Evolutionary conservation across 1,284 basidiomycete species (phyloP).

Genomic region (Trichosporon sp.): DNA sequence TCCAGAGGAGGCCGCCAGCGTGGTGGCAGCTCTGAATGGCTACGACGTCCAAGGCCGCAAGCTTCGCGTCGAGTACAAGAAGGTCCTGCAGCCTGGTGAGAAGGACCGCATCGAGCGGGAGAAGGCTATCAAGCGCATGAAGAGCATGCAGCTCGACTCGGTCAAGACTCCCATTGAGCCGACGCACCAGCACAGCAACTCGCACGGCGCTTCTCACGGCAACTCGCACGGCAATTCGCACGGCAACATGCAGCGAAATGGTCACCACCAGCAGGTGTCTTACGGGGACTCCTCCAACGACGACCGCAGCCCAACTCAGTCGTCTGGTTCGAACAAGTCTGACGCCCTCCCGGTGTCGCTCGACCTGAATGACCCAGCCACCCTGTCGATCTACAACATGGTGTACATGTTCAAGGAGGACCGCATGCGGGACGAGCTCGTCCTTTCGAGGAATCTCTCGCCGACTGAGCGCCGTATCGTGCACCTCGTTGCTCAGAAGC

Average conservation of each 20-base stretch:
- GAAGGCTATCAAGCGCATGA: slow-evolving; percentile 97
- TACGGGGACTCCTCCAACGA: slow-evolving; percentile 11
- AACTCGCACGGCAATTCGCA: slow-evolving; percentile 53
- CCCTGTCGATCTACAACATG: slow-evolving; percentile 93
- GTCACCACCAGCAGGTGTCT: slow-evolving; percentile 51
- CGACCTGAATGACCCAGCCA: slow-evolving; percentile 91
- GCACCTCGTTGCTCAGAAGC: slow-evolving; percentile 90
- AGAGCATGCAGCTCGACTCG: slow-evolving; percentile 87
- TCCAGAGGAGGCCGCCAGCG: slow-evolving; percentile 83
- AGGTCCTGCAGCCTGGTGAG: slow-evolving; percentile 95
- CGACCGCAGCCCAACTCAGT: slow-evolving; percentile 55
- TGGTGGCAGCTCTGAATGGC: slow-evolving; percentile 73
- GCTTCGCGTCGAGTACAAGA: slow-evolving; percentile 98
- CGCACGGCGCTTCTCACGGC: slow-evolving; percentile 43
- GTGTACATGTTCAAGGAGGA: slow-evolving; percentile 98
- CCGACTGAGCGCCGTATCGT: slow-evolving; percentile 86
- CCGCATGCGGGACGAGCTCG: slow-evolving; percentile 92
- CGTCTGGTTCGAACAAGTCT: slow-evolving; percentile 48
- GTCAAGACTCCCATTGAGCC: slow-evolving; percentile 10
- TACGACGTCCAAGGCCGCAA: slow-evolving; percentile 98
- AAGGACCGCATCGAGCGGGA: slow-evolving; percentile 98
- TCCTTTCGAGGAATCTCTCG: slow-evolving; percentile 79
- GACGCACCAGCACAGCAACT: neutral
- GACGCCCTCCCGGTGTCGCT: slow-evolving; percentile 59
- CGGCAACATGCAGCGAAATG: slow-evolving; percentile 40